Percentiles rank a stretch among this genome's conserved stretches.
Evolutionary conservation across 1,284 basidiomycete species (phyloP).

Genomic region (Somion occarium): DNA sequence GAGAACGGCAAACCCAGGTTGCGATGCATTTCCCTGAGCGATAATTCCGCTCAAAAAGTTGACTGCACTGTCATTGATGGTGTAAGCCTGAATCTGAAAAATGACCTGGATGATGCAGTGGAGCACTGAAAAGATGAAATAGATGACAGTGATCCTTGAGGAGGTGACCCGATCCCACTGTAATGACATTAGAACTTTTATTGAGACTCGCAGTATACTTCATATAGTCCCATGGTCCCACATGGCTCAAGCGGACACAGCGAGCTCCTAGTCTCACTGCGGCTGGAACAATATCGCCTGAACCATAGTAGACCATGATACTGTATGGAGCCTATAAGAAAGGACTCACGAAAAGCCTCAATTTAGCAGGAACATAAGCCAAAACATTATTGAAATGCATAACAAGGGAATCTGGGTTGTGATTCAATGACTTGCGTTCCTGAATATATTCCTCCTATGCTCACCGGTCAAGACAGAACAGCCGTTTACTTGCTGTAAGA

Average conservation of each 20-base stretch:
- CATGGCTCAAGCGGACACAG: too few species aligned
- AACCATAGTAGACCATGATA: neutral
- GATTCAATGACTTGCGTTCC: neutral
- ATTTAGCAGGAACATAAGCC: constrained; percentile 34
- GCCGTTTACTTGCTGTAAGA: constrained; percentile 3
- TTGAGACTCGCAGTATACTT: neutral
- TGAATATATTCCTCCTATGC: neutral
- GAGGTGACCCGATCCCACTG: constrained; percentile 71
- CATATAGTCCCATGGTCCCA: too few species aligned
- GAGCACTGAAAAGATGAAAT: constrained; percentile 61
- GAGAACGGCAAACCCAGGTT: constrained; percentile 52
- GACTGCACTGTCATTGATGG: constrained; percentile 56
- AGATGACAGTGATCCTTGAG: constrained; percentile 59
- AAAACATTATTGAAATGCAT: constrained; percentile 46
- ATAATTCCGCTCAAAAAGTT: constrained; percentile 48
- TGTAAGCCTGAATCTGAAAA: constrained; percentile 64
- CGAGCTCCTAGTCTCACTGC: too few species aligned
- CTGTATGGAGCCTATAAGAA: constrained; percentile 6
- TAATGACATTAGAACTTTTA: constrained; percentile 7
- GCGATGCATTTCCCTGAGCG: constrained; percentile 41
- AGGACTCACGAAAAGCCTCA: constrained; percentile 50
- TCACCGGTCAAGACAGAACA: neutral
- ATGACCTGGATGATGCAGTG: constrained; percentile 67
- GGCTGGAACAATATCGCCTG: neutral
- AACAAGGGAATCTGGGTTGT: constrained; percentile 10